Conservation (phyloP, 176 grass and related monocot genomes). For the Oryza nivara region DNA sequence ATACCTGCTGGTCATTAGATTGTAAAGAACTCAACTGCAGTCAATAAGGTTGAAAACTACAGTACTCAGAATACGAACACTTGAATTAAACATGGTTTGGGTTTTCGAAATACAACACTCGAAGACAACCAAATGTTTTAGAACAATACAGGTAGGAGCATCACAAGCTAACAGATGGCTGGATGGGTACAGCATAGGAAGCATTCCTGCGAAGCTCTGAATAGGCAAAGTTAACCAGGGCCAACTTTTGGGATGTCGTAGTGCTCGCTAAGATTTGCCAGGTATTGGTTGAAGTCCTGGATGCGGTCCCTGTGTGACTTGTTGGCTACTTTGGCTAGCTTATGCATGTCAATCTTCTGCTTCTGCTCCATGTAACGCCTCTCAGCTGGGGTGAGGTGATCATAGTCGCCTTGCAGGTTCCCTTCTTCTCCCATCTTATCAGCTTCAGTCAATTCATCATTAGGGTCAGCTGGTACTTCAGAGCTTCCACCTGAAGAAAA, state of each 20-base stretch:
- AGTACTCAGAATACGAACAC: not conserved
- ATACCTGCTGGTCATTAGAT: no score
- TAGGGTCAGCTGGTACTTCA: constrained; percentile 46
- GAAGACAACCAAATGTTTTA: not conserved
- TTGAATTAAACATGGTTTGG: not conserved
- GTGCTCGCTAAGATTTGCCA: constrained; percentile 94
- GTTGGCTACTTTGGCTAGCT: constrained; percentile 71
- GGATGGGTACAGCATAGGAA: not conserved
- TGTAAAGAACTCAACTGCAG: not conserved
- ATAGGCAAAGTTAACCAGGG: constrained; percentile 60
- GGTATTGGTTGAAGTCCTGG: constrained; percentile 84
- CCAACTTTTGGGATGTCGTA: constrained; percentile 95
- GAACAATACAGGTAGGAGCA: not conserved
- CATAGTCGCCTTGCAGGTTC: constrained; percentile 42
- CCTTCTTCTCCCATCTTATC: constrained; percentile 57
- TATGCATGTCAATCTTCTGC: constrained; percentile 67
- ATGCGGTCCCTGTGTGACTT: constrained; percentile 87
- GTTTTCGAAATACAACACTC: not conserved
- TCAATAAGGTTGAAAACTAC: not conserved
- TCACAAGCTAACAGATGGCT: not conserved
- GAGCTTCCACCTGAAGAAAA: constrained; percentile 57
- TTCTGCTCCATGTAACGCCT: constrained; percentile 83
- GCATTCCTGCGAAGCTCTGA: not conserved
- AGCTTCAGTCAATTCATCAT: constrained; percentile 47
- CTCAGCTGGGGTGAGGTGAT: constrained; percentile 75